Base-by-base conservation (phyloP, 2,329 filamentous ascomycete genomes). In the Neonectria coccinea region DNA sequence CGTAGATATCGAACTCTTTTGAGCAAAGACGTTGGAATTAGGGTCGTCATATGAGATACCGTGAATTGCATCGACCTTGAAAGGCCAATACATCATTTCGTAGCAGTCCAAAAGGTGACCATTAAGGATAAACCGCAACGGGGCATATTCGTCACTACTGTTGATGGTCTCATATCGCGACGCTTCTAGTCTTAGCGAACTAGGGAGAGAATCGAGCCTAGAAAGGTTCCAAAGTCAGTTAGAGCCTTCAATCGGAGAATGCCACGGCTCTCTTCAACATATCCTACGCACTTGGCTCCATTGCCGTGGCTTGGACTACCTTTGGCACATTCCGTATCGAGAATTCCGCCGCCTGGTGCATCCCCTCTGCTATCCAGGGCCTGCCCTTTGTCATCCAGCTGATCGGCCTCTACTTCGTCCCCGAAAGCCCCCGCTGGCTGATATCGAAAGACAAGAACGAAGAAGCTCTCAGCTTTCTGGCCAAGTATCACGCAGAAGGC, bases 271-370 rank as follows among this genome's bases (percentile, higher is more conserved):
- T 67, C 4, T 64, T 67, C 48, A 39, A 57, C 18, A 62, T 53
- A 7, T 61, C 54, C 0, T 67, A 64, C 22, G 47, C 56, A 5
- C 10, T 67, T 5, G 65, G 61, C 11, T 56, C 52, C 4, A 64
- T 67, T 18, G 22, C 59, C 6, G 65, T 61, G 2, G 65, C 53
- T 2, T 60, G 65, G 45, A 51, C 16, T 2, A 61, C 56, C 9
- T 64, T 64, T 39, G 65, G 65, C 3, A 67, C 65, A 12, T 61
- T 61, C 25, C 29, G 52, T 8, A 64, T 64, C 11, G 36, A 47
- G 1, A 20, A 12, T 11, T 55, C 18, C 20, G 52, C 45, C 2
- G 45, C 65, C 27, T 67, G 65, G 65, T 50, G 58, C 10, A 59
- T 67, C 4, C 65, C 65, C 10, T 64, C 61, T 2, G 39, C 27